Evolutionary conservation across 108 stramenopile species (phyloP), one percentile per base, ranked within the genome.

Genomic region (Nannochloropsis gaditana): DNA sequence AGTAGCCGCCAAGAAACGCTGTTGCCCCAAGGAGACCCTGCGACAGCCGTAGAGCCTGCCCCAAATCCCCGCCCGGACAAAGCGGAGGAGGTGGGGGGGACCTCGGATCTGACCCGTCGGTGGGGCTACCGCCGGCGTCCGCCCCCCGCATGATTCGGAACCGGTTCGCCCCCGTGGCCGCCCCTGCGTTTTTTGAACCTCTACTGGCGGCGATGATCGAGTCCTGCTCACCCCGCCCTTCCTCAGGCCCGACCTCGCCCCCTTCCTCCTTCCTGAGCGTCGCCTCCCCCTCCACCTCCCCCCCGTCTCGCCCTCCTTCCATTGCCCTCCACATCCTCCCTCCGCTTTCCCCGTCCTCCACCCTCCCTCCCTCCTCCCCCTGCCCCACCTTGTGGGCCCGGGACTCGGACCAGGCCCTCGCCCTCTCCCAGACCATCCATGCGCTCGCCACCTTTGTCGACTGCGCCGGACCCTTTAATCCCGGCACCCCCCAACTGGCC

Each of bases 101-200:
- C 31, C 31, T 31, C 31, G 31, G 31, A 31, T 31, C 31, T 31
- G 44, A 83, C 82, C 43, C 45, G 86, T 44, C 45, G 86, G 9
- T 87, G 86, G 86, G 86, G 86, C 42, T 83, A 87, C 79, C 83
- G 86, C 21, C 86, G 86, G 8, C 83, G 83, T 9, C 47, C 86
- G 41, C 73, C 79, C 10, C 45, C 21, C 79, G 43, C 45, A 45
- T 84, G 41, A 19, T 82, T 45, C 86, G 86, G 42, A 87, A 87
- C 21, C 86, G 43, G 43, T 87, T 87, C 79, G 86, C 83, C 44
- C 83, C 79, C 17, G 21, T 87, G 9, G 59, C 59, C 59, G 86
- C 86, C 2, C 86, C 82, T 41, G 83, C 79, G 41, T 87, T 87
- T 19, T 87, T 87, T 82, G 79, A 81, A 43, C 45, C 80, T 41